Conservation (phyloP, 1,284 basidiomycete genomes). For the Puccinia sorghi region DNA sequence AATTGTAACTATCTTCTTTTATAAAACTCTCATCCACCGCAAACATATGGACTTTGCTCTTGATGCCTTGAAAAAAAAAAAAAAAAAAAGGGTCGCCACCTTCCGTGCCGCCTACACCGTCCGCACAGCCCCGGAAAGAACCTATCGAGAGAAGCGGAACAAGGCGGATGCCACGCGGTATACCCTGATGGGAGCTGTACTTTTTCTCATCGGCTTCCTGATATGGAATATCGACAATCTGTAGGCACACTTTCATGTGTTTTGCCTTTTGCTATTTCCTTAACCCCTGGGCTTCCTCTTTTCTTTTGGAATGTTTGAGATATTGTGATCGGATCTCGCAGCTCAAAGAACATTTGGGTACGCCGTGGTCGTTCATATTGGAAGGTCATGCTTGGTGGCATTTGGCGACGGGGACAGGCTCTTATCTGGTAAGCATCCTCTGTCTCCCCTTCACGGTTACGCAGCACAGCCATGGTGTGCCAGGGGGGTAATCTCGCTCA, state of each 20-base stretch:
- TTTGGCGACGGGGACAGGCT: constrained; percentile 61
- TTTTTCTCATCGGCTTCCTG: constrained; percentile 59
- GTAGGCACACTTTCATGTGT: constrained; percentile 54
- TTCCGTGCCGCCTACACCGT: constrained; percentile 36
- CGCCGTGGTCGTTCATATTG: constrained; percentile 51
- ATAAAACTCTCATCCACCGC: background rate
- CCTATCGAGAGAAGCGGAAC: constrained; percentile 21
- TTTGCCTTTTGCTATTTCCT: constrained; percentile 3
- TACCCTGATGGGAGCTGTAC: constrained; percentile 54
- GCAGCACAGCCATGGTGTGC: background rate
- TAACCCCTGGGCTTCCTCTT: constrained; percentile 50
- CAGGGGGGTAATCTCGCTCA: too few species aligned
- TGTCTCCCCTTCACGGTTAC: too few species aligned
- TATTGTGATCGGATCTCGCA: constrained; percentile 51
- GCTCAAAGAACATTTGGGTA: constrained; percentile 53
- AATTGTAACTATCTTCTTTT: constrained; percentile 53
- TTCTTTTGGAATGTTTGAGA: background rate
- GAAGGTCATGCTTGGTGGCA: constrained; percentile 63
- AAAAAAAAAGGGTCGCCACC: constrained; percentile 50
- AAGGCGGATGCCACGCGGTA: constrained; percentile 44
- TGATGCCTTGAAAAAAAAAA: constrained; percentile 56
- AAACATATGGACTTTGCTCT: constrained; percentile 34
- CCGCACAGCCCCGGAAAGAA: constrained; percentile 50
- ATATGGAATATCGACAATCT: constrained; percentile 65
- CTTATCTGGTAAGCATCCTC: constrained; percentile 54